Conservation (phyloP, 2,329 filamentous ascomycete species). For the Myriosclerotinia scirpicola region DNA sequence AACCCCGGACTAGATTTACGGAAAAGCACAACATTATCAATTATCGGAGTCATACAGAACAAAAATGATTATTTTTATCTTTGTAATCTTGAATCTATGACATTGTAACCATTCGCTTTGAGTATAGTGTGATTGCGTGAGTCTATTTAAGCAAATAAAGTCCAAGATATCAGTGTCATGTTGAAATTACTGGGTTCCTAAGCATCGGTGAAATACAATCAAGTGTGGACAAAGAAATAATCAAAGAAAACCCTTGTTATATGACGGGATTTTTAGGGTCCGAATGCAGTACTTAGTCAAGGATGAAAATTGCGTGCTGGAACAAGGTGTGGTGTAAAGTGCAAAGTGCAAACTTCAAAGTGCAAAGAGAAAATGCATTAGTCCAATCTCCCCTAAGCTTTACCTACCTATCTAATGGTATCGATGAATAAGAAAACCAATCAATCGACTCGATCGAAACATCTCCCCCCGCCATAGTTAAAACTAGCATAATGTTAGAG, state of each 20-base stretch:
- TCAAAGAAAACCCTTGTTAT: neutral
- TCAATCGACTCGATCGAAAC: neutral
- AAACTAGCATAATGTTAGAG: neutral
- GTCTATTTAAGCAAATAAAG: neutral
- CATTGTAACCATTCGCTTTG: neutral
- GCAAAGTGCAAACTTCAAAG: no score
- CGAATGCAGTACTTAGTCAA: neutral
- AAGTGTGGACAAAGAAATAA: conserved; percentile 11
- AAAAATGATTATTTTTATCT: no score
- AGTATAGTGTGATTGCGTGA: neutral
- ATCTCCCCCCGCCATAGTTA: neutral
- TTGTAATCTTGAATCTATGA: conserved; percentile 1
- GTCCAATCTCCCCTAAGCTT: neutral
- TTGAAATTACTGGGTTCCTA: conserved; percentile 8
- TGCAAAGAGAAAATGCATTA: neutral
- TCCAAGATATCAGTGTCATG: neutral
- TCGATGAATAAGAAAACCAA: conserved; percentile 4
- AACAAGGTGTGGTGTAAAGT: neutral
- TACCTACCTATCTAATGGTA: neutral
- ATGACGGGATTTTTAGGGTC: conserved; percentile 2
- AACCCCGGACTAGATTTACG: neutral
- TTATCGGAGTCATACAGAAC: no score
- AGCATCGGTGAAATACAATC: neutral
- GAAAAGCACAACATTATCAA: conserved; percentile 1
- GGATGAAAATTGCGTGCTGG: conserved; percentile 15